Base-by-base conservation (phyloP, 805 yeast species). In the Wickerhamomyces tratensis region DNA sequence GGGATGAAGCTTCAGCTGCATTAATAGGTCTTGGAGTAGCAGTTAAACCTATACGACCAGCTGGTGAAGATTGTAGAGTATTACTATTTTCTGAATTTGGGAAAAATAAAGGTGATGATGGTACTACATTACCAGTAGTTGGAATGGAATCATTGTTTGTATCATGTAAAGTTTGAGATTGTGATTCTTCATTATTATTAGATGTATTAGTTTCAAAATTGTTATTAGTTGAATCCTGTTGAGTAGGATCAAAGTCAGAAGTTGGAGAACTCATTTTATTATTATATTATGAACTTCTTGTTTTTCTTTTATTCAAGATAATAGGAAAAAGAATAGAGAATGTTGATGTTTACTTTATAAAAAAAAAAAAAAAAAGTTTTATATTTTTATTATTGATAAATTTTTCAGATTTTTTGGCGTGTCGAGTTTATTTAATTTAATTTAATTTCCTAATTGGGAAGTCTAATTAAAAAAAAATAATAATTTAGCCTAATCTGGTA, bases 101-200 rank as follows among this genome's bases (percentile, higher is more conserved):
- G 54, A 70, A 72, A 47, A 69, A 74, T 47, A 76, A 65, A 25
- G 81, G 81, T 29, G 81, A 76, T 14, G 79, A 74, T 6, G 80
- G 78, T 30, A 49, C 51, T 25, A 33, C 35, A 27, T 11, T 13
- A 29, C 31, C 31, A 29, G 11, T 29, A 12, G n/a, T 31, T 31
- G 13, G 34, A 6, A 31, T 12, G 2, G 34, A 31, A 31, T 31
- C 34, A 13, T 31, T 27, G 10, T 27, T 27, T 27, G 30, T 12
- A 31, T 31, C 34, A 13, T 31, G 7, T 13, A 11, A 12, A 31
- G 34, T 31, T 31, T 6, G n/a, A 31, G 34, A 20, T 20, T 20
- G 20, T 20, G 20, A 20, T 20, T 20, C 11, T 8, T 31, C 34
- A 31, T 31, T 31, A 6, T 9, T 11, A 13, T 31, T 31, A 11